Percentiles rank a stretch among this genome's conserved stretches.
phyloP scores from a whole-genome alignment of 352 stramenopile species.

The Globisporangium okanoganense region DNA sequence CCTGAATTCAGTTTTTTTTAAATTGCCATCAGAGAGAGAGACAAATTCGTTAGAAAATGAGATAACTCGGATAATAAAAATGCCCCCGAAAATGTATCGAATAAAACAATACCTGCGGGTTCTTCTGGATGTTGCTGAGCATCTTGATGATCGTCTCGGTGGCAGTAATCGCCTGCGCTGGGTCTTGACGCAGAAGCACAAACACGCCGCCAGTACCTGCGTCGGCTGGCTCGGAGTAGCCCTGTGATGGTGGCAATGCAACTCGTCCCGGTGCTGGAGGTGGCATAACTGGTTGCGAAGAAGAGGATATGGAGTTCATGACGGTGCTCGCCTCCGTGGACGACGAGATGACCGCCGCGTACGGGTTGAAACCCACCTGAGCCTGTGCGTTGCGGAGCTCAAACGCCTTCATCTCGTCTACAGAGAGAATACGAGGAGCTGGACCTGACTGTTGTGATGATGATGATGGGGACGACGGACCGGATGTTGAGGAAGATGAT shows the following conservation, averaged over 20 bases:
- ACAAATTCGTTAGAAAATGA: background rate
- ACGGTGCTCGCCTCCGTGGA: conserved; percentile 45
- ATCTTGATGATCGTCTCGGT: conserved; percentile 71
- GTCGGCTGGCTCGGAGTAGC: conserved; percentile 7
- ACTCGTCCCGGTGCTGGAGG: conserved; percentile 16
- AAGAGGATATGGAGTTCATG: conserved; percentile 44
- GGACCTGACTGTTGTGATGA: conserved; percentile 2
- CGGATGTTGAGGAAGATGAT: background rate
- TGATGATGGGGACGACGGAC: conserved; percentile 9
- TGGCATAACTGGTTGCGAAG: conserved; percentile 8
- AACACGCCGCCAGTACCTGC: conserved; percentile 41
- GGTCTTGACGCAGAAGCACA: conserved; percentile 56
- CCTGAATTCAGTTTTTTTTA: conserved; percentile 31
- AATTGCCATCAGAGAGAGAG: background rate
- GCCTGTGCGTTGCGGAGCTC: conserved; percentile 51
- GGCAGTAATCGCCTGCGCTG: conserved; percentile 39
- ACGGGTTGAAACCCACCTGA: conserved; percentile 73
- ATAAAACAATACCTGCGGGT: conserved; percentile 34
- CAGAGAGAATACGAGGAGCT: conserved; percentile 34
- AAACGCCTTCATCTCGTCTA: conserved; percentile 60
- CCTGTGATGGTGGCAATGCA: background rate
- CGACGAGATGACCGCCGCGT: conserved; percentile 62
- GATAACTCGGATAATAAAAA: background rate
- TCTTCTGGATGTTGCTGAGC: conserved; percentile 59
- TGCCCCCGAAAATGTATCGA: background rate